Percentiles rank a stretch among this genome's conserved stretches.
Evolutionary conservation across 2,329 filamentous ascomycete species (phyloP).

Genomic region (Claviceps pazoutovae): DNA sequence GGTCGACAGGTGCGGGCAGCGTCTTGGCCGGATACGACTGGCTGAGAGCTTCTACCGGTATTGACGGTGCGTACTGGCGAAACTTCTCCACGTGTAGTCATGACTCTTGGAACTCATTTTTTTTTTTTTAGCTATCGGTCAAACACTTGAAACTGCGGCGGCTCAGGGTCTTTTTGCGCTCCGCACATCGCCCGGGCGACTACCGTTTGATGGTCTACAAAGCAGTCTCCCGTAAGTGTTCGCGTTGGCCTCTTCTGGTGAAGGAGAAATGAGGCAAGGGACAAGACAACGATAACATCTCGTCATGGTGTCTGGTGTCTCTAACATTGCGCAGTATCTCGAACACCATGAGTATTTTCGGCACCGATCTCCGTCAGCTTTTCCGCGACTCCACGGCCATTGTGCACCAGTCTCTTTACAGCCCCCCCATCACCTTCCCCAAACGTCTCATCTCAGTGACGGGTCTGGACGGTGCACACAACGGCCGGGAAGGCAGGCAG

Average conservation of each 20-base stretch:
- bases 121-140: constrained; percentile 8
- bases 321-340: constrained; percentile 7
- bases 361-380: constrained; percentile 14
- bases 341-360: constrained; percentile 12
- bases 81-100: too few species aligned
- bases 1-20: constrained; percentile 24
- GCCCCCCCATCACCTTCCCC: background rate
- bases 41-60: constrained; percentile 23
- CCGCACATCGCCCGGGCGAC: constrained; percentile 8
- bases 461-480: constrained; percentile 10
- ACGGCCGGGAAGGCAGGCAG: constrained; percentile 6
- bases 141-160: constrained; percentile 9
- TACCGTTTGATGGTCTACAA: constrained; percentile 7
- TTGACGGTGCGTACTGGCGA: constrained; percentile 20
- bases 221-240: constrained; percentile 12
- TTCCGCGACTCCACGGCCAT: constrained; percentile 9
- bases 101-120: too few species aligned
- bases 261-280: background rate
- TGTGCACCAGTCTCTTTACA: constrained; percentile 4
- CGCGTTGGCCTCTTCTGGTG: background rate
- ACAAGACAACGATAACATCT: too few species aligned
- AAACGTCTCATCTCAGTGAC: constrained; percentile 13
- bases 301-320: too few species aligned
- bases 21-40: constrained; percentile 27
- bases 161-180: constrained; percentile 19